Conservation (phyloP, 306 rosid species). For the Psophocarpus tetragonolobus region DNA sequence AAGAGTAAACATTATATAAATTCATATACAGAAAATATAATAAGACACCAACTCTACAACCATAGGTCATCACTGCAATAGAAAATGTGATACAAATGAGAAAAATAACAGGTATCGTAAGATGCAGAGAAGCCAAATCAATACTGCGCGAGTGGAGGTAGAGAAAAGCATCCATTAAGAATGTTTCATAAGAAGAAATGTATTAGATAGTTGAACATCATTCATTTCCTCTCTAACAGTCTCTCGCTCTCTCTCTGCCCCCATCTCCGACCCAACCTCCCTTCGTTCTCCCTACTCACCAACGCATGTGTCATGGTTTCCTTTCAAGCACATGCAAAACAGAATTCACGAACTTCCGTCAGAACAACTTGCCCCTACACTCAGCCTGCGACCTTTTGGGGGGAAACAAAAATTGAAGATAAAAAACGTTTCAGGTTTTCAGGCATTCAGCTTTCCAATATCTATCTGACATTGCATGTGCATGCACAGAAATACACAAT, state of each 20-base stretch:
- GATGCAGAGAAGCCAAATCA: conserved; percentile 5
- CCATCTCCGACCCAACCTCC: background rate
- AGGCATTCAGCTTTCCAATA: background rate
- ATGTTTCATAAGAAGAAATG: background rate
- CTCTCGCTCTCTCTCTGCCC: background rate
- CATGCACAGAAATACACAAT: background rate
- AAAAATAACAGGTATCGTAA: background rate
- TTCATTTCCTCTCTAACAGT: background rate
- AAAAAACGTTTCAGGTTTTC: background rate
- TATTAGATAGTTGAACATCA: background rate
- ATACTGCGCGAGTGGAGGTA: background rate
- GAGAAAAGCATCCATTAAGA: background rate
- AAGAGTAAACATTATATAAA: background rate
- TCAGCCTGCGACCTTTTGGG: background rate
- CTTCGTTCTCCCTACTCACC: background rate
- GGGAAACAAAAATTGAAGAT: background rate
- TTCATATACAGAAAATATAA: background rate
- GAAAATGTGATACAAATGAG: conserved; percentile 3
- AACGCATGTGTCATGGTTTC: conserved; percentile 9
- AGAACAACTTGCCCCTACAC: background rate
- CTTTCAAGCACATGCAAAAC: conserved; percentile 5
- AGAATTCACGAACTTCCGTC: background rate
- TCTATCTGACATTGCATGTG: background rate
- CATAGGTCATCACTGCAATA: background rate
- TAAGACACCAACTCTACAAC: background rate